Percentiles rank a stretch among this genome's conserved stretches.
These are phyloP conservation scores for Trifolium pratense DNA, from an alignment of 306 rosid genomes.

Conservation along the genomic window DNA sequence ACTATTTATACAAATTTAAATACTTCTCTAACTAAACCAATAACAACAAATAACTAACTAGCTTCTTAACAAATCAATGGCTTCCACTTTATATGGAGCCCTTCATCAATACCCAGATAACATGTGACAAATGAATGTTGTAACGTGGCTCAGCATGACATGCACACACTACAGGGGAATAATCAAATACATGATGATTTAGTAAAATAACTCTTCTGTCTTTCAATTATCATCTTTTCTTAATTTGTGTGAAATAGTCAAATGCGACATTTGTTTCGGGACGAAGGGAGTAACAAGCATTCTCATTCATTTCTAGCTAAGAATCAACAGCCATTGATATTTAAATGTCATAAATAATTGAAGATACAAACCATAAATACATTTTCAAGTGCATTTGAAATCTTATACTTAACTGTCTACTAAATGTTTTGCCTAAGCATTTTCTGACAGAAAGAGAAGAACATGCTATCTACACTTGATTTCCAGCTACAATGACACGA, in stretches of 20 bases:
- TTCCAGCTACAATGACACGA: slow-evolving; percentile 75
- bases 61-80: background rate
- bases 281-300: slow-evolving; percentile 22
- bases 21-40: too few relatives aligned
- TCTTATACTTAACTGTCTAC: slow-evolving; percentile 33
- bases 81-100: background rate
- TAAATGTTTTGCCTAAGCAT: slow-evolving; percentile 43
- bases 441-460: slow-evolving; percentile 39
- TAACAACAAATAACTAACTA: too few relatives aligned
- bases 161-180: slow-evolving; percentile 6
- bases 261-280: too few relatives aligned
- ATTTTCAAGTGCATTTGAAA: slow-evolving; percentile 49
- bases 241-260: too few relatives aligned
- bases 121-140: slow-evolving; percentile 5
- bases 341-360: slow-evolving; percentile 33
- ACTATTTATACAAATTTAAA: too few relatives aligned
- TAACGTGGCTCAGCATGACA: background rate
- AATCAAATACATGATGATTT: slow-evolving; percentile 17
- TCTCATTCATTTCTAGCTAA: slow-evolving; percentile 39
- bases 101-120: background rate
- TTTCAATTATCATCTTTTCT: too few relatives aligned
- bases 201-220: too few relatives aligned
- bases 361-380: slow-evolving; percentile 43
- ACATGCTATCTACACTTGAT: slow-evolving; percentile 51
- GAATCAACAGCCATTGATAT: slow-evolving; percentile 51